Base-by-base conservation (phyloP, 2,329 filamentous ascomycete genomes). In the Penicillium hesseltinei region DNA sequence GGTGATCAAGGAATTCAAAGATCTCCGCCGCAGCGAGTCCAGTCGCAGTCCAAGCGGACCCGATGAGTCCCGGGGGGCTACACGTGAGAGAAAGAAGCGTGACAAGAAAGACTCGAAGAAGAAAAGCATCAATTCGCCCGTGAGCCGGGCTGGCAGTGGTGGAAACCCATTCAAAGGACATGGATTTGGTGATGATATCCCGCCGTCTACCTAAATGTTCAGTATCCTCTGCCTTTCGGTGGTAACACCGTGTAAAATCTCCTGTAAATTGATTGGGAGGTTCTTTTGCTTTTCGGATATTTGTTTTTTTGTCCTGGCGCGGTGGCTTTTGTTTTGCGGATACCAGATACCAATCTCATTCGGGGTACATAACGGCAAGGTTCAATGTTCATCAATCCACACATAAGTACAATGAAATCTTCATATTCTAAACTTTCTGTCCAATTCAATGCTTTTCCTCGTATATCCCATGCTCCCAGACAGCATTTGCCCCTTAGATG, bases 1-100 rank as follows among this genome's bases (percentile, higher is more conserved):
- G 58, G 88, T 96, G n/a, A 84, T 92, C 56, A 86, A 85, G 61
- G 91, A 94, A 73, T 88, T 96, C 72, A 86, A 89, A 60, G 84
- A 86, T 51, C 64, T 77, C 23, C 61, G 76, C 84, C 71, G 84
- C 79, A 74, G 74, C 72, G 61, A 73, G 27, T 67, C 67, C 1
- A 71, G 66, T 46, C 69, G 67, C 17, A 71, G 69, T 27, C 66
- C 67, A 27, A 71, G 66, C 42, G 62, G 62, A 29, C 56, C 61
- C 4, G 70, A 71, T 42, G 70, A 72, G 23, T 53, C 64, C n/a
- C 65, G 62, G 9, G 52, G 36, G 8, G 53, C 46, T 15, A 53
- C 56, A 10, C 66, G 64, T 8, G 69, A 70, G 38, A 72, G 66
- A 40, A 70, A 68, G 56, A 71, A 65, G 40, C 60, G 63, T 5